phyloP scores from a whole-genome alignment of 805 yeast species.

The Blastobotrys parvus region DNA sequence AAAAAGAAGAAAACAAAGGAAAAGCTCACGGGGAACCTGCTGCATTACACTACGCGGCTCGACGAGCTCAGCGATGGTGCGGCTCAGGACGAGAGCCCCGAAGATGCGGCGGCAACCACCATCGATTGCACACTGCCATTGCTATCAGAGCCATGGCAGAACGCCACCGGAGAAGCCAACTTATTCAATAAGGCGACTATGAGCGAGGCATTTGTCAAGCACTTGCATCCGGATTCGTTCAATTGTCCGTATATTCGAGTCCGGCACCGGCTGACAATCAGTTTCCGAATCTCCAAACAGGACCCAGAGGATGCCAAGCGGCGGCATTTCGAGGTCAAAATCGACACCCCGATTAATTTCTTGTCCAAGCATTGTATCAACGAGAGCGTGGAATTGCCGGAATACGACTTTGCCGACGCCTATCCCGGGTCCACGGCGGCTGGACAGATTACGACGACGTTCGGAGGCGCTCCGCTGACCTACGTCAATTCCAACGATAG shows the following conservation, averaged over 20 bases:
- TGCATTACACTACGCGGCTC: not conserved
- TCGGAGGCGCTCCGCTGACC: conserved; percentile 3
- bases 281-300: conserved; percentile 64
- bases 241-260: conserved; percentile 69
- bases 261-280: conserved; percentile 90
- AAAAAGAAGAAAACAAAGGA: not conserved
- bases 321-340: conserved; percentile 87
- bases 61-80: not conserved
- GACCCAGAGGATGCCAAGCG: conserved; percentile 44
- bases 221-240: conserved; percentile 67
- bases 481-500: conserved; percentile 6
- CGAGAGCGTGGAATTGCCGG: conserved; percentile 25
- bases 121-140: conserved; percentile 13
- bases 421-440: no score
- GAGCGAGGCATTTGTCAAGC: conserved; percentile 33
- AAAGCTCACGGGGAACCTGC: conserved; percentile 9
- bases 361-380: conserved; percentile 30
- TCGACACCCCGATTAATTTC: conserved; percentile 89
- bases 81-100: not conserved
- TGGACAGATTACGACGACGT: not conserved
- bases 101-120: conserved; percentile 6
- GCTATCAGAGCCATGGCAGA: conserved; percentile 7
- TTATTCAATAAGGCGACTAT: conserved; percentile 1
- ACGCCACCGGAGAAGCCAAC: not conserved
- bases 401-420: conserved; percentile 14